Evolutionary conservation across 257 asterid species (phyloP).

Genomic region (Nemophila menziesii): DNA sequence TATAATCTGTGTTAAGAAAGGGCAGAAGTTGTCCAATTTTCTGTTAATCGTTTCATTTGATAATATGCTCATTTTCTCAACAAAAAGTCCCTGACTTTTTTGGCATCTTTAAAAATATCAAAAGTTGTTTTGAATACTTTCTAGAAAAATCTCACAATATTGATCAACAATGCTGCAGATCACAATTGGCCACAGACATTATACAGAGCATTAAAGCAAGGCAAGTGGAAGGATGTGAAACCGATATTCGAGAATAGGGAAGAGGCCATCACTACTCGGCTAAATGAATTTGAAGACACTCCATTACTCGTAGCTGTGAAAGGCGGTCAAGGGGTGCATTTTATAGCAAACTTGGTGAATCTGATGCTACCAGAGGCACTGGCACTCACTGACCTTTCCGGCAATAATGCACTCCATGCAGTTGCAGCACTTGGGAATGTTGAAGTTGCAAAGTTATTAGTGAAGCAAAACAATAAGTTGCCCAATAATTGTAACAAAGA

Average conservation of each 20-base stretch:
- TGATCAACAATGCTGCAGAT: neutral
- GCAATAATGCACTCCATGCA: constrained; percentile 22
- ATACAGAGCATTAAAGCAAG: neutral
- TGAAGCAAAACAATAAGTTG: constrained; percentile 12
- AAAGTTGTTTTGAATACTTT: too few species aligned
- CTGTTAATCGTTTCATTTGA: too few species aligned
- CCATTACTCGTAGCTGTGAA: constrained; percentile 21
- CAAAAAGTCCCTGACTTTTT: too few species aligned
- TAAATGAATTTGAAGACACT: constrained; percentile 18
- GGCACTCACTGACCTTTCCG: constrained; percentile 11
- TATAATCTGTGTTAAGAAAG: too few species aligned
- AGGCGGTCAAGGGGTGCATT: constrained; percentile 13
- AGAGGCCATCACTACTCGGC: constrained; percentile 11
- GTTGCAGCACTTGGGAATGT: constrained; percentile 19
- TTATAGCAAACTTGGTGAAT: constrained; percentile 15
- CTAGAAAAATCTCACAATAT: too few species aligned
- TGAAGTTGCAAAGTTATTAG: constrained; percentile 20
- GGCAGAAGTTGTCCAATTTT: too few species aligned
- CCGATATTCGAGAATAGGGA: constrained; percentile 2
- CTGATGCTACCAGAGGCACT: constrained; percentile 18
- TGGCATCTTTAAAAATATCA: too few species aligned
- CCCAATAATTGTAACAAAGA: constrained; percentile 18
- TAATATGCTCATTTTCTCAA: too few species aligned
- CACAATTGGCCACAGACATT: neutral
- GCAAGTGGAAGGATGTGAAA: neutral